These are phyloP conservation scores for Beta corolliflora DNA, from an alignment of 179 eudicot species.

Conservation along the genomic window DNA sequence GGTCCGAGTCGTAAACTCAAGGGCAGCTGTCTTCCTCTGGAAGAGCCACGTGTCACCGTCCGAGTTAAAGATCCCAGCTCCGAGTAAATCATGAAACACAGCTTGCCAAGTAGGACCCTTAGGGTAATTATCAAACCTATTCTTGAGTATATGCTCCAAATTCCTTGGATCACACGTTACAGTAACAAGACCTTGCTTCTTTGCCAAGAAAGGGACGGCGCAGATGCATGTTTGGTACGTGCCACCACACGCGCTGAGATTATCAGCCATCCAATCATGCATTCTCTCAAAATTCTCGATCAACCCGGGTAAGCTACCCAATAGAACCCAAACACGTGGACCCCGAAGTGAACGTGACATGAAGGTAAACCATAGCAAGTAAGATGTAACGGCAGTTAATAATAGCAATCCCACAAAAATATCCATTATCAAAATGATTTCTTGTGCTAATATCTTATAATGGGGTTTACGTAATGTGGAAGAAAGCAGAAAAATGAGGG, in stretches of 20 bases:
- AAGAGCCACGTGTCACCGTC: slow-evolving; percentile 93
- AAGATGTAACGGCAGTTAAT: slow-evolving; percentile 48
- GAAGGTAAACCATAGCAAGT: slow-evolving; percentile 86
- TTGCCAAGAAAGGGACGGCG: slow-evolving; percentile 80
- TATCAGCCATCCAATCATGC: slow-evolving; percentile 94
- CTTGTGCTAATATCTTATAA: neutral
- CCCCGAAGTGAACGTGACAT: slow-evolving; percentile 76
- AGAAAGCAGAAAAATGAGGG: slow-evolving; percentile 33
- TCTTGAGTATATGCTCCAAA: slow-evolving; percentile 79
- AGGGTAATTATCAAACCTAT: slow-evolving; percentile 83
- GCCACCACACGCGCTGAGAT: slow-evolving; percentile 77
- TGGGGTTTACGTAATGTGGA: slow-evolving; percentile 30
- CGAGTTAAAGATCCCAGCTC: slow-evolving; percentile 84
- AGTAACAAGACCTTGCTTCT: slow-evolving; percentile 84
- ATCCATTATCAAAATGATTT: slow-evolving; percentile 46
- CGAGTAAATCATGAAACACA: slow-evolving; percentile 83
- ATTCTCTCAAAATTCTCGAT: slow-evolving; percentile 72
- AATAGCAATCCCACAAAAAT: slow-evolving; percentile 48
- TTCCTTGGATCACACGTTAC: slow-evolving; percentile 93
- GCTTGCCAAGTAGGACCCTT: slow-evolving; percentile 98
- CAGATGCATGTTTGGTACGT: slow-evolving; percentile 95
- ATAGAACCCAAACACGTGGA: slow-evolving; percentile 87
- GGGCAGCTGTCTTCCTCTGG: slow-evolving; percentile 90
- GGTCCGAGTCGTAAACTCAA: slow-evolving; percentile 91
- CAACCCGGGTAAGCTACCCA: slow-evolving; percentile 85